Base-by-base conservation (phyloP, 1,284 basidiomycete species). In the Ceratobasidium sp. region DNA sequence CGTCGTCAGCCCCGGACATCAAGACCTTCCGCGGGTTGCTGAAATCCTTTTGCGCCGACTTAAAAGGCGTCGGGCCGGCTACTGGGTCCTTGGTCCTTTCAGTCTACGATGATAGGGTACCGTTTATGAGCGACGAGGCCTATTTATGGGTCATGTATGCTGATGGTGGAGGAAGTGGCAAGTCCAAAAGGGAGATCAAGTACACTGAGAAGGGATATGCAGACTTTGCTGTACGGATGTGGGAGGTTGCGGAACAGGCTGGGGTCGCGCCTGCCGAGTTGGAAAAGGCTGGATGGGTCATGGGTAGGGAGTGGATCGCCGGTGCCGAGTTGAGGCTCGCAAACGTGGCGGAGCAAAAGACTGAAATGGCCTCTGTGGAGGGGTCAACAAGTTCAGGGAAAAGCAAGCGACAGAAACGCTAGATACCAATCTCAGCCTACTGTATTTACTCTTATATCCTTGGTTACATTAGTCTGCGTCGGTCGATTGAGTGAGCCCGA, bases 101-200 rank as follows among this genome's bases (percentile, higher is more conserved):
- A n/a, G 22, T 67, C 29, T 45, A 31, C 40, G 64, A 67, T 22
- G 35, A 54, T 22, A 29, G 40, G n/a, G 35, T 67, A 6, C 64
- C 64, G n/a, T 67, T 67, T 25, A 67, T 67, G 64, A 67, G 64
- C 64, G 64, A 67, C 34, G 64, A 67, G 31, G 50, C 64, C n/a
- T 67, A 67, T 20, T 45, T 67, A 7, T 67, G 64, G 64, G 52
- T 50, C 20, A 67, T 67, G 64, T 55, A 67, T 55, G 64, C 64
- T 38, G 64, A 67, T 20, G 29, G 43, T 8, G 64, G 52, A 45
- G 57, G 57, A 25, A 62, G 49, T 35, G 15, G 3, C 2, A 55
- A 43, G 50, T 17, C 27, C 32, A 67, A 67, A 34, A 35, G 45
- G 8, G 64, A 67, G 25, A 40, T 67, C 50, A 67, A 67, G 52